These are phyloP conservation scores for Debaryomycetaceae sp. DNA, from an alignment of 1,139 yeast species.

Conservation along the genomic window DNA sequence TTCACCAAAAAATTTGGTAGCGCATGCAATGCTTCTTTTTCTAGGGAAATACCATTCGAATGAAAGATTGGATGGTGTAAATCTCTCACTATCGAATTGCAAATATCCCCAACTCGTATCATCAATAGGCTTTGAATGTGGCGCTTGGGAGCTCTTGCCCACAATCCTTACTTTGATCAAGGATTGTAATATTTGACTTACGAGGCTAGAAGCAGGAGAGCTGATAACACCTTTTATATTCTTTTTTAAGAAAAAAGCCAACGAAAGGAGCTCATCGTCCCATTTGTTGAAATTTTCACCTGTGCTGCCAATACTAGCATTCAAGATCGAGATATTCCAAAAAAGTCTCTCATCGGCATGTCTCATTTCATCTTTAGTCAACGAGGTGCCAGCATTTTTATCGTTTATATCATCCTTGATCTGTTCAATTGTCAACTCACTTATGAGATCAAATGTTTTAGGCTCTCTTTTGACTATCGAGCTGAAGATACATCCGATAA, in stretches of 20 bases:
- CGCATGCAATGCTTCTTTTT: slow-evolving; percentile 53
- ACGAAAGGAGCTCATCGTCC: slow-evolving; percentile 43
- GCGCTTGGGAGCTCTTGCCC: slow-evolving; percentile 54
- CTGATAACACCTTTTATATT: slow-evolving; percentile 65
- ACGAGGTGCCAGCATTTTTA: slow-evolving; percentile 77
- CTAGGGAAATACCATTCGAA: slow-evolving; percentile 79
- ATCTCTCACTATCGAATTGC: slow-evolving; percentile 48
- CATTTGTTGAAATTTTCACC: slow-evolving; percentile 46
- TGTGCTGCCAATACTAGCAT: slow-evolving; percentile 72
- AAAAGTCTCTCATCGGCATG: slow-evolving; percentile 77
- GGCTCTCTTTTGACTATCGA: slow-evolving; percentile 65
- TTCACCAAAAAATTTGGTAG: slow-evolving; percentile 55
- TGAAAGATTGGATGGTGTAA: slow-evolving; percentile 39
- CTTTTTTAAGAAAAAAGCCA: slow-evolving; percentile 52
- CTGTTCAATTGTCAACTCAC: slow-evolving; percentile 44
- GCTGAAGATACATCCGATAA: slow-evolving; percentile 69
- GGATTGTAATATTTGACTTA: slow-evolving; percentile 66
- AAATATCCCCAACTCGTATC: slow-evolving; percentile 72
- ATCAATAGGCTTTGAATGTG: slow-evolving; percentile 35
- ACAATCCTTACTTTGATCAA: slow-evolving; percentile 56
- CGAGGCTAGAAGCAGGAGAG: slow-evolving; percentile 45
- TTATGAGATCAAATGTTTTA: slow-evolving; percentile 39
- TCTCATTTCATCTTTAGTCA: slow-evolving; percentile 65
- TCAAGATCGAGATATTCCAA: slow-evolving; percentile 69
- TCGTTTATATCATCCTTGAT: slow-evolving; percentile 72